A percentile compares a stretch with the other conserved stretches of the same genome.
These are phyloP conservation scores for Cladosporium sp. DNA, from an alignment of 2,329 filamentous ascomycete species.

Conservation along the genomic window DNA sequence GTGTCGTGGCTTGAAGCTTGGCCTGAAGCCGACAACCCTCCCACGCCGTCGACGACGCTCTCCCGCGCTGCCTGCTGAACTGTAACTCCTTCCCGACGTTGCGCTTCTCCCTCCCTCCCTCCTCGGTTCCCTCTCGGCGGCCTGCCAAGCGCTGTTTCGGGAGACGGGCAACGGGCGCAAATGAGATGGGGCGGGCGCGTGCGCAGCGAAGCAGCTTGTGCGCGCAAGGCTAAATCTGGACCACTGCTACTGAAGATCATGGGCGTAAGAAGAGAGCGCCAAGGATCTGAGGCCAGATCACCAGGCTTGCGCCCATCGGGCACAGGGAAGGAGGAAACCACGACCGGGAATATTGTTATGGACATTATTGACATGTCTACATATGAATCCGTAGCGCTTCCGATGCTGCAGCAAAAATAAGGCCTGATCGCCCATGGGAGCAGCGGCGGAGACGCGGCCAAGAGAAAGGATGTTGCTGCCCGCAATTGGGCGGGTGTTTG, in stretches of 20 bases:
- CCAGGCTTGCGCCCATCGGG: background rate
- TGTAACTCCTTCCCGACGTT: background rate
- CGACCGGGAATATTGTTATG: background rate
- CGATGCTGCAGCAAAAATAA: background rate
- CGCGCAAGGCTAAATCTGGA: constrained; percentile 4
- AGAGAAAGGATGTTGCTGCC: constrained; percentile 4
- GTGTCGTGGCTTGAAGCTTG: constrained; percentile 16
- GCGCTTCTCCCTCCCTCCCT: background rate
- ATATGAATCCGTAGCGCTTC: background rate
- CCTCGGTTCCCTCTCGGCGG: constrained; percentile 10
- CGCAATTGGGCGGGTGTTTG: constrained; percentile 12
- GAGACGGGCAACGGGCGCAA: constrained; percentile 4
- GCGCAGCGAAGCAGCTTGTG: background rate
- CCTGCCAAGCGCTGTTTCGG: constrained; percentile 13
- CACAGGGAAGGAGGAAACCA: background rate
- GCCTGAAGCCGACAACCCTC: constrained; percentile 13
- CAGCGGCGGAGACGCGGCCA: background rate
- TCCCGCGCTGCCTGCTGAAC: background rate
- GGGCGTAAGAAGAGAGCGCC: background rate
- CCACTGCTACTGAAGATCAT: constrained; percentile 5
- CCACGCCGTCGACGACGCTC: background rate
- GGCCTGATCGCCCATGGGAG: background rate
- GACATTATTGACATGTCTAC: background rate
- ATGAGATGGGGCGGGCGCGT: constrained; percentile 12
- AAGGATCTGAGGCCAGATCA: background rate